These are phyloP conservation scores for bread wheat (Triticum aestivum) DNA, from an alignment of 176 grass and related monocot species.

Conservation along the genomic window IWGSC_CS_RefSeq_v2.1 NC_057801.1:158931464-158931963, in stretches of 20 bases:
- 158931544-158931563: background rate
- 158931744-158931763: background rate
- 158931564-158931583: background rate
- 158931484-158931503: constrained; percentile 60
- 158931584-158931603: background rate
- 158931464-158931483: constrained; percentile 72
- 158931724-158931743: background rate
- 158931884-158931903: background rate
- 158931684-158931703: background rate
- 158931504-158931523: background rate
- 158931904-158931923: background rate
- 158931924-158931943: background rate
- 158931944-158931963: background rate
- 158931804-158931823: background rate
- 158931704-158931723: background rate
- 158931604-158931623: background rate
- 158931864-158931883: background rate
- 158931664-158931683: background rate
- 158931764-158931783: background rate
- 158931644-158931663: background rate
- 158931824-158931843: background rate
- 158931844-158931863: background rate
- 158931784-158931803: background rate
- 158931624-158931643: background rate
- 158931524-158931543: background rate